Evolutionary conservation across 768 basidiomycete genomes (phyloP), one percentile per base, ranked within the genome.

Genomic region (Mycena vitilis): DNA sequence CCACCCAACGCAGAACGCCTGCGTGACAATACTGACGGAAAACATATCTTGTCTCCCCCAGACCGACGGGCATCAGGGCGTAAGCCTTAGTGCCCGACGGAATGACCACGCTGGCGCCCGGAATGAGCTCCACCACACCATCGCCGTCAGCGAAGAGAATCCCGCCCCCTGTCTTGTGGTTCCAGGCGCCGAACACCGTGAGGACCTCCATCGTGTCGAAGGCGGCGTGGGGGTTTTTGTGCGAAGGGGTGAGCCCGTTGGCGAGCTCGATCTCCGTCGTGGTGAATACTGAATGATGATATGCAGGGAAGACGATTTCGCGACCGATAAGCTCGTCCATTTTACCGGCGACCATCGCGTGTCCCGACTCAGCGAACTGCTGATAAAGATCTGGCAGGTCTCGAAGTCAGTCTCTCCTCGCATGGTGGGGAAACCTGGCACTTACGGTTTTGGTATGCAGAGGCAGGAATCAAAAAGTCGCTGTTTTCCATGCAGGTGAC

Each of bases 161-260:
- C 4, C 22, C 20, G 22, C 54, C 54, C 1, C 54, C 54, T 4
- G 7, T 38, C 37, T 23, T 56, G 54, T 56, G 54, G 37, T 56
- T 18, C 20, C 22, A 56, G 37, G 30, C 1, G 0, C 54, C 54
- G 16, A 56, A 7, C 37, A 56, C 36, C 37, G 54, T 56, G 54
- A 56, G 22, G 16, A 37, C 54, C 22, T 56, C 54, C 36, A 56
- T 38, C 15, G 54, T 56, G 37, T 56, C 36, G 37, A 56, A 56
- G 18, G 54, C 37, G 13, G 37, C 37, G 8, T 56, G 15, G 37
- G 20, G 13, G 36, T 56, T 56, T n/a, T 56, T 38, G 36, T 20
- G 54, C 1, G 25, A 18, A 34, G 51, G 11, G 12, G 11, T 10
- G 1, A 18, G 44, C 6, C 15, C 44, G 13, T 45, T 18, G 44